Conservation (phyloP, 257 asterid genomes). For the Jasminum sambac region DNA sequence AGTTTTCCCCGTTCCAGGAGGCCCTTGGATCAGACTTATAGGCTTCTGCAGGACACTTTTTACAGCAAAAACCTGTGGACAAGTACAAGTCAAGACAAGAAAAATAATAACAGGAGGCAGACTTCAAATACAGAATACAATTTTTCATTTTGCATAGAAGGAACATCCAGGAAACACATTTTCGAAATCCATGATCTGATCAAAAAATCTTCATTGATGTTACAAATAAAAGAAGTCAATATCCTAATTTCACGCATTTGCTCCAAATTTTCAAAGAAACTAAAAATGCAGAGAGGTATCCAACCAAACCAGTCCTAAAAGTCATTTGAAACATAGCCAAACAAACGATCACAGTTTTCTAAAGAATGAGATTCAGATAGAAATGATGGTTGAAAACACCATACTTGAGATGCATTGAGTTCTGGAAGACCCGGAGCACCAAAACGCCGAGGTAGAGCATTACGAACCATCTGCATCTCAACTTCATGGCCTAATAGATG, state of each 20-base stretch:
- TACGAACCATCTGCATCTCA: slow-evolving; percentile 98
- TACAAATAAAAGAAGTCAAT: too few species aligned
- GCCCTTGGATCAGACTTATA: slow-evolving; percentile 94
- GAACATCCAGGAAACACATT: not conserved
- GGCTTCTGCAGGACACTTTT: slow-evolving; percentile 99
- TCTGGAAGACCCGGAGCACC: slow-evolving; percentile 99
- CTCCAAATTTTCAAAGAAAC: slow-evolving; percentile 15
- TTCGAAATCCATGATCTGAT: not conserved
- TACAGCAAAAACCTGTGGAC: slow-evolving; percentile 82
- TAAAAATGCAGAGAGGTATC: not conserved
- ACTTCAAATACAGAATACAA: slow-evolving; percentile 10
- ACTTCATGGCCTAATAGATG: slow-evolving; percentile 98
- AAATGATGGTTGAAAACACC: slow-evolving; percentile 16
- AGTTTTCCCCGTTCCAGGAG: slow-evolving; percentile 98
- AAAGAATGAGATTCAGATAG: slow-evolving; percentile 10
- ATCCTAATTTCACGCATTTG: slow-evolving; percentile 5
- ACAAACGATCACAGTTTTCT: not conserved
- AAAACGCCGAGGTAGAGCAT: slow-evolving; percentile 92
- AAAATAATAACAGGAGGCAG: not conserved
- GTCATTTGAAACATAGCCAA: not conserved
- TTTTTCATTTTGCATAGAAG: not conserved
- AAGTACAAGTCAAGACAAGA: slow-evolving; percentile 17
- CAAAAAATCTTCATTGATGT: not conserved
- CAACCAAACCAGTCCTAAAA: slow-evolving; percentile 13
- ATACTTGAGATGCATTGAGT: slow-evolving; percentile 97